These are phyloP conservation scores for Noccaea caerulescens DNA, from an alignment of 345 rosid species.

Conservation along the genomic window DNA sequence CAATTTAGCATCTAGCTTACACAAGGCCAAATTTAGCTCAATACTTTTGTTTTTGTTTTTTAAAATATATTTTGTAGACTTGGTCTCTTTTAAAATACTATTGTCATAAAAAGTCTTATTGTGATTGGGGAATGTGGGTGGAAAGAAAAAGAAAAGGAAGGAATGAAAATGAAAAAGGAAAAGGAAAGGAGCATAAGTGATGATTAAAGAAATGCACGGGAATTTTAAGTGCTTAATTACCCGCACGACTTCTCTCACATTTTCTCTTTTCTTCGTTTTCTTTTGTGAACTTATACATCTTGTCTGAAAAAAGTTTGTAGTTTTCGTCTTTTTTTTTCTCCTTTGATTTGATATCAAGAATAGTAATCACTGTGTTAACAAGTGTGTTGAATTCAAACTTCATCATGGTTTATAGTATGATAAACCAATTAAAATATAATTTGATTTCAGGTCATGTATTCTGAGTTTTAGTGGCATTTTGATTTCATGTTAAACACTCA, in stretches of 20 bases:
- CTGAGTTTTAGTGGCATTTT: neutral
- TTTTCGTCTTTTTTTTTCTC: conserved; percentile 5
- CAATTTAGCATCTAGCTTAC: conserved; percentile 30
- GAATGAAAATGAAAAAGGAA: conserved; percentile 10
- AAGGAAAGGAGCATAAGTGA: conserved; percentile 28
- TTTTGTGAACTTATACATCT: conserved; percentile 17
- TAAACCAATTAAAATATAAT: neutral
- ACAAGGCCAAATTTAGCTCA: conserved; percentile 35
- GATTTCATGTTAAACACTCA: neutral
- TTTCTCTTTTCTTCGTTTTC: conserved; percentile 22
- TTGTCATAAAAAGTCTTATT: conserved; percentile 20
- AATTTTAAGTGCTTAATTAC: conserved; percentile 50
- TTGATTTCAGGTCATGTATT: neutral
- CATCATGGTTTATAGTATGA: conserved; percentile 2
- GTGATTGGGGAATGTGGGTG: conserved; percentile 44
- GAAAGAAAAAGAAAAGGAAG: conserved; percentile 31
- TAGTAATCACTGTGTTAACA: conserved; percentile 22
- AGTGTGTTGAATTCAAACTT: conserved; percentile 21
- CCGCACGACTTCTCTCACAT: conserved; percentile 47
- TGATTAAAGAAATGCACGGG: conserved; percentile 50
- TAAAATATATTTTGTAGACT: conserved; percentile 23
- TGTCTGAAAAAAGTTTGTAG: conserved; percentile 26
- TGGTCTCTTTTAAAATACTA: neutral
- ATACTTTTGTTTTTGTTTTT: conserved; percentile 9
- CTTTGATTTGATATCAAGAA: conserved; percentile 33